A percentile compares a stretch with the other conserved stretches of the same genome.
Evolutionary conservation across 345 rosid species (phyloP).

Genomic region (Conringia planisiliqua): DNA sequence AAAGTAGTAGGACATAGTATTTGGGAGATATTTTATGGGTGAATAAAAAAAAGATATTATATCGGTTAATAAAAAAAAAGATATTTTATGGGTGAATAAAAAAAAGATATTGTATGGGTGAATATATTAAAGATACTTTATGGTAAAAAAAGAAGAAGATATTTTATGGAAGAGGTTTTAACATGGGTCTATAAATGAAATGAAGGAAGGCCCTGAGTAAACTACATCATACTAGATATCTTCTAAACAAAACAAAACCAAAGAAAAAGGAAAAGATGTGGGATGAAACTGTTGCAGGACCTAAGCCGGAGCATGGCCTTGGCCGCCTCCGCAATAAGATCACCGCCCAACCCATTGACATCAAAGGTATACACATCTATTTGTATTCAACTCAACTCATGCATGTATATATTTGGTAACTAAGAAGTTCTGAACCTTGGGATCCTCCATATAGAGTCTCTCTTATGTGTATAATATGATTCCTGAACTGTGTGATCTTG

Average conservation of each 20-base stretch:
- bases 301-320: slow-evolving; percentile 89
- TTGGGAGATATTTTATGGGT: slow-evolving; percentile 18
- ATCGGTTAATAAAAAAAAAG: no score
- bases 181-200: slow-evolving; percentile 18
- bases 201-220: not conserved
- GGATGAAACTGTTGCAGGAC: slow-evolving; percentile 90
- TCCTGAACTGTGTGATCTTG: not conserved
- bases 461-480: not conserved
- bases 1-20: not conserved
- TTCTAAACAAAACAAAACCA: not conserved
- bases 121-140: slow-evolving; percentile 26
- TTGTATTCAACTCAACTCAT: not conserved
- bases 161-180: slow-evolving; percentile 9
- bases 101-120: slow-evolving; percentile 4
- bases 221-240: not conserved
- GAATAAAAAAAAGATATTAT: no score
- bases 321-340: slow-evolving; percentile 59
- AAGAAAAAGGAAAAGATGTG: slow-evolving; percentile 39
- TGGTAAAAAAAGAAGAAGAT: not conserved
- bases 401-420: not conserved
- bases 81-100: slow-evolving; percentile 14
- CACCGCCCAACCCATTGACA: slow-evolving; percentile 41
- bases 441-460: not conserved
- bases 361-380: slow-evolving; percentile 32
- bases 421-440: not conserved